Conservation (phyloP, 2,329 filamentous ascomycete species). For the Cladosporium sphaerospermum region DNA sequence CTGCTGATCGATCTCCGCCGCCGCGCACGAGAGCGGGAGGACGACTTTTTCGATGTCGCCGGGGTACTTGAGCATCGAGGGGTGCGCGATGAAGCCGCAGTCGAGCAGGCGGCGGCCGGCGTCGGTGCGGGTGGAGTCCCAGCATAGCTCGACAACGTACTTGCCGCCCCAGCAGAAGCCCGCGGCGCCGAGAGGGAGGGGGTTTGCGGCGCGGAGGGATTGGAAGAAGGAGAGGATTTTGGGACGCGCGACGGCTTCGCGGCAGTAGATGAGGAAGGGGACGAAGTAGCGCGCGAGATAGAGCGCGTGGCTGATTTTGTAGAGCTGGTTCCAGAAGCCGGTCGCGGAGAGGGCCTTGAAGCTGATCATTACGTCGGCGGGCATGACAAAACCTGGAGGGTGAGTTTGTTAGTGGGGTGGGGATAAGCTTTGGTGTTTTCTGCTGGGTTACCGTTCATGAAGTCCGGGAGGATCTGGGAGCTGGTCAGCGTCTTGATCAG, state of each 20-base stretch:
- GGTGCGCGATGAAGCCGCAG: slow-evolving; percentile 32
- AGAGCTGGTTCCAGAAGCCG: slow-evolving; percentile 27
- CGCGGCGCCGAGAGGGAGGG: slow-evolving; percentile 28
- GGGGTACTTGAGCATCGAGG: slow-evolving; percentile 29
- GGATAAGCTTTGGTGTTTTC: neutral
- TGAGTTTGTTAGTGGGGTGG: neutral
- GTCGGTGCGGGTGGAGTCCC: slow-evolving; percentile 25
- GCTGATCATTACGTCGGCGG: slow-evolving; percentile 24
- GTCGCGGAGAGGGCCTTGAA: slow-evolving; percentile 26
- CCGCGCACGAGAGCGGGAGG: slow-evolving; percentile 31
- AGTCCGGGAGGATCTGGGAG: slow-evolving; percentile 30
- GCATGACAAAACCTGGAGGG: slow-evolving; percentile 22
- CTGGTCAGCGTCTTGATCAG: neutral
- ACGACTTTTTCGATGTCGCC: slow-evolving; percentile 30
- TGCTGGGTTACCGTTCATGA: slow-evolving; percentile 28
- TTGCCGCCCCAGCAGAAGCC: slow-evolving; percentile 35
- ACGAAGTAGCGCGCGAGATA: slow-evolving; percentile 19
- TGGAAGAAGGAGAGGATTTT: slow-evolving; percentile 24
- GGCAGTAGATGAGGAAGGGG: slow-evolving; percentile 24
- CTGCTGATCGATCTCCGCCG: slow-evolving; percentile 24
- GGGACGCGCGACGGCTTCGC: slow-evolving; percentile 23
- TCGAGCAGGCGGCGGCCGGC: slow-evolving; percentile 28
- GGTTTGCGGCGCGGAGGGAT: slow-evolving; percentile 23
- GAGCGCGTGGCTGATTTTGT: slow-evolving; percentile 26
- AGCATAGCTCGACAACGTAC: slow-evolving; percentile 30